Evolutionary conservation across 495 filamentous ascomycete genomes (phyloP).

Genomic region (Penicillium egyptiacum): DNA sequence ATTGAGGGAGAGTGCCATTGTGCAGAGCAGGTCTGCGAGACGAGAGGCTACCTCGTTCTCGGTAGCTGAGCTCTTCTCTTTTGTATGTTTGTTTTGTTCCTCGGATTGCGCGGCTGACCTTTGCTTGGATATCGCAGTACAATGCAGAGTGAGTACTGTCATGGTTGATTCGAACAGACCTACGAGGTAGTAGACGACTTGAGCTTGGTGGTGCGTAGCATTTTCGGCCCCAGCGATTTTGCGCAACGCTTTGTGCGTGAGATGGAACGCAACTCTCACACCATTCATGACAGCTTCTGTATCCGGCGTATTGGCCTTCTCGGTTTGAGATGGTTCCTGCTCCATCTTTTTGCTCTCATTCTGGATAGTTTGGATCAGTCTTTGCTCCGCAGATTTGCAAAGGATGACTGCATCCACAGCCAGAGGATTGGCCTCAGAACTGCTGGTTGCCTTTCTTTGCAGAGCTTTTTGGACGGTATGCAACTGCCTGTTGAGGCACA

Average conservation of each 20-base stretch:
- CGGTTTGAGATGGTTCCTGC: neutral
- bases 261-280: constrained; percentile 26
- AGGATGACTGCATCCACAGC: constrained; percentile 25
- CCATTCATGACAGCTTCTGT: constrained; percentile 19
- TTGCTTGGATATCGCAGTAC: constrained; percentile 22
- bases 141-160: constrained; percentile 31
- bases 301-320: constrained; percentile 16
- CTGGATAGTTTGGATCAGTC: constrained; percentile 21
- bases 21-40: constrained; percentile 28
- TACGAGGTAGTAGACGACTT: constrained; percentile 42
- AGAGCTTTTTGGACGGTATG: constrained; percentile 35
- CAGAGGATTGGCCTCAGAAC: constrained; percentile 15
- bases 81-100: constrained; percentile 6
- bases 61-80: neutral
- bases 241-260: constrained; percentile 34
- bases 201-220: constrained; percentile 16
- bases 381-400: constrained; percentile 29
- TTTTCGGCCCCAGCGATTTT: constrained; percentile 29
- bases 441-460: constrained; percentile 27
- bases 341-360: neutral
- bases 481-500: constrained; percentile 37
- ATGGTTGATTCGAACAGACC: constrained; percentile 42
- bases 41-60: constrained; percentile 22
- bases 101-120: neutral
- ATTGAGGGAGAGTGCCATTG: constrained; percentile 33